Base-by-base conservation (phyloP, 345 rosid genomes). In the Bruguiera gymnorhiza region DNA sequence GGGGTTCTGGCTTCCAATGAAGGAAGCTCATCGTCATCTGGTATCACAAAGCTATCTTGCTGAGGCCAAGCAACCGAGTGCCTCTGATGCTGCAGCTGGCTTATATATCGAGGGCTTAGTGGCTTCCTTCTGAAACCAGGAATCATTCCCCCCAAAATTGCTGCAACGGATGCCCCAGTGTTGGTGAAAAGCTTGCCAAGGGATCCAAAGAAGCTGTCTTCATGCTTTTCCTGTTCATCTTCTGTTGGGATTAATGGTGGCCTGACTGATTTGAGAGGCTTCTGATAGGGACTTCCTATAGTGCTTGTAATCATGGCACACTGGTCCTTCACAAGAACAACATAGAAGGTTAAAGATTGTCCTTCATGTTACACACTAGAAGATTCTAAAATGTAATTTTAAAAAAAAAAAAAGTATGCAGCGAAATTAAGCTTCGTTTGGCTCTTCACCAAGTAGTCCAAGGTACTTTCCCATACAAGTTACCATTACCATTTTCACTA, bases 11-110 rank as follows among this genome's bases (percentile, higher is more conserved):
- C 75, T 68, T 95, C 97, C 26, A 83, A 74, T 3, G 91, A 86
- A 69, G 98, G 98, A 30, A 98, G 97, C 68, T 81, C 96, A 10
- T 92, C 99, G 70, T 83, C 96, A 13, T 89, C 96, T 1, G 84
- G 89, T 65, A 84, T 79, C 73, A 81, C 84, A 60, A 78, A 86
- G 81, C 89, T 88, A 66, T 82, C 89, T 70, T 89, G 88, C 75
- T 43, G 70, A 2, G 96, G 97, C 91, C 92, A 92, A 54, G 82
- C 27, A 46, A 76, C 75, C 51, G 80, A 73, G 58, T 80, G 84
- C 73, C 78, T 76, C 74, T 67, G 81, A 34, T 67, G 75, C 23
- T 68, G 72, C 50, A 68, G 76, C 43, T 71, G 75, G 66, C 66
- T 72, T 29, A 32, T 78, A 65, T 75, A 80, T 43, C 80, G 81